Conservation (phyloP, 1,284 basidiomycete genomes). For the Stereum hirsutum region DNA sequence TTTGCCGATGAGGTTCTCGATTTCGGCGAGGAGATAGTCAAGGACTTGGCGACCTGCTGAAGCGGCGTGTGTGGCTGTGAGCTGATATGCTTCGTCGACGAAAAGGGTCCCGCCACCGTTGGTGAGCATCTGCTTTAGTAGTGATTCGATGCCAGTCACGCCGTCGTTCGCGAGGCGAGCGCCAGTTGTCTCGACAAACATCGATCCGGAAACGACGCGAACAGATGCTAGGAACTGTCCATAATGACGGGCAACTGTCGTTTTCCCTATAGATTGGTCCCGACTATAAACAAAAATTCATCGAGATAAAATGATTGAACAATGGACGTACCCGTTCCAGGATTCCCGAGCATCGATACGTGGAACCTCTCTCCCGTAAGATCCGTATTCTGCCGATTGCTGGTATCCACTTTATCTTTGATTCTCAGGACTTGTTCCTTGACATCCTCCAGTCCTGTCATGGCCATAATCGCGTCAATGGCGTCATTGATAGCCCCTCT, state of each 20-base stretch:
- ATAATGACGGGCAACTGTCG: conserved; percentile 56
- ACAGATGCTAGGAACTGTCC: conserved; percentile 50
- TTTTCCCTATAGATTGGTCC: conserved; percentile 41
- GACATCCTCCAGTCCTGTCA: conserved; percentile 23
- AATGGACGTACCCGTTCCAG: conserved; percentile 22
- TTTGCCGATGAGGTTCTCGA: conserved; percentile 57
- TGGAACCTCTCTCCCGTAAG: conserved; percentile 22
- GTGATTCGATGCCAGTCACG: conserved; percentile 37
- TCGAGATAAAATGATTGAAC: background rate
- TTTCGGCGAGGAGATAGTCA: conserved; percentile 59
- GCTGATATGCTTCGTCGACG: conserved; percentile 62
- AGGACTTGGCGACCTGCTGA: conserved; percentile 47
- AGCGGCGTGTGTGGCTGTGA: conserved; percentile 34
- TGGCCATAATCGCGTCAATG: conserved; percentile 23
- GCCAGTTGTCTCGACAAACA: conserved; percentile 54
- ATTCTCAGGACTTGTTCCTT: conserved; percentile 21
- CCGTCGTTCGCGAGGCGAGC: conserved; percentile 49
- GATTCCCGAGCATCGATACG: conserved; percentile 22
- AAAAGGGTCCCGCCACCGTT: conserved; percentile 56
- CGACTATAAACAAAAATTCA: conserved; percentile 1
- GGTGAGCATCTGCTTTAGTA: conserved; percentile 35
- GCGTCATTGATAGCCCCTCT: conserved; percentile 17
- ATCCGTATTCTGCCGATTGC: conserved; percentile 16
- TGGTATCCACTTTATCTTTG: conserved; percentile 20
- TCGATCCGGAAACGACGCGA: conserved; percentile 39